A percentile compares a stretch with the other conserved stretches of the same genome.
phyloP scores from a whole-genome alignment of 257 asterid species.

The Salvia splendens region DNA sequence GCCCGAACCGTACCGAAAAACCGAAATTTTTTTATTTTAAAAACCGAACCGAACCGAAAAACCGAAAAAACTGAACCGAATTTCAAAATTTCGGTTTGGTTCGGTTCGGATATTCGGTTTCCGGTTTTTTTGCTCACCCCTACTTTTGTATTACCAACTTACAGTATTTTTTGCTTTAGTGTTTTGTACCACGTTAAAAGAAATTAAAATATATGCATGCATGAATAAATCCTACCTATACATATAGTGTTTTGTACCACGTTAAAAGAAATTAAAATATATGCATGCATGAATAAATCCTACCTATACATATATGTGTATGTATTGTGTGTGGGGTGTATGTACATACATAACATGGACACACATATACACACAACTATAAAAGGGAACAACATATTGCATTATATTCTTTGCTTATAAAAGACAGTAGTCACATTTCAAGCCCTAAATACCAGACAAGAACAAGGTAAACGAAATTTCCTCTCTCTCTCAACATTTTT shows the following conservation, averaged over 20 bases:
- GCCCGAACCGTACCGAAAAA: no score
- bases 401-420: constrained; percentile 19
- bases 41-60: no score
- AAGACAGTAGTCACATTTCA: constrained; percentile 10
- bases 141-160: no score
- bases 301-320: background rate
- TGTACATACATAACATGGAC: constrained; percentile 3
- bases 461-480: constrained; percentile 36
- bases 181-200: no score
- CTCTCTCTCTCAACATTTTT: constrained; percentile 7
- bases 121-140: no score
- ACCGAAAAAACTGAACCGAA: no score
- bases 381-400: constrained; percentile 25
- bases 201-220: constrained; percentile 8
- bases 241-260: background rate
- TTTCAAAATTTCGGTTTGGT: no score
- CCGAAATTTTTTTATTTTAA: no score
- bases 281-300: constrained; percentile 22
- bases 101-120: no score
- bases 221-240: background rate
- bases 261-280: background rate
- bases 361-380: constrained; percentile 24
- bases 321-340: background rate
- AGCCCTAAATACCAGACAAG: constrained; percentile 44
- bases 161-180: no score